Evolutionary conservation across 2,329 filamentous ascomycete genomes (phyloP).

Genomic region (Fusarium lyarnte): DNA sequence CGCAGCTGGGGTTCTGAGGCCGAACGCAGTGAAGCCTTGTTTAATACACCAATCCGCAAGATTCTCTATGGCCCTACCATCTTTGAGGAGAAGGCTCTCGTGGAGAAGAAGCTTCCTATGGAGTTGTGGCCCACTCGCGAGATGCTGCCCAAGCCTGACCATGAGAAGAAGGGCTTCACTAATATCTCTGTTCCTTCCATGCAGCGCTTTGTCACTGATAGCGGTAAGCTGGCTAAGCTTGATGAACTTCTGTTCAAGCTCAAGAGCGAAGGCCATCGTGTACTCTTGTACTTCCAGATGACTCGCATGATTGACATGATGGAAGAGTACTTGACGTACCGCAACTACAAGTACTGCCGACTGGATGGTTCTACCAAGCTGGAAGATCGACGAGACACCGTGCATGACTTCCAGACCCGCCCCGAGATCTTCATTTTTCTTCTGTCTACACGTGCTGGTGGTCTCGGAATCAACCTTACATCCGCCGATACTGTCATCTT

Average conservation of each 20-base stretch:
- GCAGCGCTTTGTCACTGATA: constrained; percentile 97
- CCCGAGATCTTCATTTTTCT: constrained; percentile 98
- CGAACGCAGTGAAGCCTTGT: constrained; percentile 79
- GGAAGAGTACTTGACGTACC: constrained; percentile 98
- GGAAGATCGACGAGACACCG: constrained; percentile 95
- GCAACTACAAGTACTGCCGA: constrained; percentile 98
- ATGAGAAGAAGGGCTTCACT: constrained; percentile 84
- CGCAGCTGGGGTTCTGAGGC: constrained; percentile 70
- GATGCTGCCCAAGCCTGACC: constrained; percentile 81
- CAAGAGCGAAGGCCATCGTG: constrained; percentile 91
- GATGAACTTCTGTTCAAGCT: constrained; percentile 88
- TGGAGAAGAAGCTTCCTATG: constrained; percentile 76
- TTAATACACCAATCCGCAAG: constrained; percentile 80
- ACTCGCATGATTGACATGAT: constrained; percentile 99
- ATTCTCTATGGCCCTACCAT: constrained; percentile 74
- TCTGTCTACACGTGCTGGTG: constrained; percentile 93
- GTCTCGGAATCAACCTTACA: constrained; percentile 96
- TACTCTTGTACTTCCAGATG: constrained; percentile 99
- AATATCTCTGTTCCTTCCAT: constrained; percentile 95
- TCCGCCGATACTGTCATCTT: constrained; percentile 98
- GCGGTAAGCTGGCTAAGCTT: constrained; percentile 91
- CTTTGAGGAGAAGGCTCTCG: constrained; percentile 75
- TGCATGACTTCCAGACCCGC: constrained; percentile 93
- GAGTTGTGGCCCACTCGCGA: constrained; percentile 69
- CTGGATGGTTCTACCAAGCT: constrained; percentile 97